Conservation (phyloP, 129 eudicot genomes). For the Artemisia tridentata region DNA sequence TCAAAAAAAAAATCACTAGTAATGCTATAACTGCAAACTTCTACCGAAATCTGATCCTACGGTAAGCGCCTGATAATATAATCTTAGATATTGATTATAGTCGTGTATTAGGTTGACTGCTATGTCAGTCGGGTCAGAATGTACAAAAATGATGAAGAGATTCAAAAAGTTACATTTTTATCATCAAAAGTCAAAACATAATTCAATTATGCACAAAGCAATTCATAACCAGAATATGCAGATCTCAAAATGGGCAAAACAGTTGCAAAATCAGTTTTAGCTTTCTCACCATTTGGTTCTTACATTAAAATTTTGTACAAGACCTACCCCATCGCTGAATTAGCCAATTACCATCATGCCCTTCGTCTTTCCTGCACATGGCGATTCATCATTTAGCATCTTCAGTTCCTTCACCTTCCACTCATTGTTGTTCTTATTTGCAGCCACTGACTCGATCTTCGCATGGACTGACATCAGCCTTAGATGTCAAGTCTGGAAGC, state of each 20-base stretch:
- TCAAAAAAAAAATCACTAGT: not conserved
- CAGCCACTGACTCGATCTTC: conserved; percentile 9
- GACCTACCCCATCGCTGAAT: conserved; percentile 24
- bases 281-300: conserved; percentile 30
- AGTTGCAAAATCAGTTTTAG: conserved; percentile 25
- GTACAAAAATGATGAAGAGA: conserved; percentile 3
- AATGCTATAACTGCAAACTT: not conserved
- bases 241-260: conserved; percentile 24
- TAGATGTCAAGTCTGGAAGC: no score
- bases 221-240: not conserved
- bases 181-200: conserved; percentile 21
- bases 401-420: conserved; percentile 7
- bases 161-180: not conserved
- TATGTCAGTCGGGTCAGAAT: not conserved
- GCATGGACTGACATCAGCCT: not conserved
- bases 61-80: not conserved
- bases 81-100: not conserved
- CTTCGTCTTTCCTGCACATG: not conserved
- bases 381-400: not conserved
- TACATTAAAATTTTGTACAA: conserved; percentile 31
- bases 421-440: conserved; percentile 22
- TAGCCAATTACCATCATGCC: conserved; percentile 20
- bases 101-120: not conserved
- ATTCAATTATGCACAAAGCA: conserved; percentile 21
- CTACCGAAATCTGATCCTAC: not conserved